These are phyloP conservation scores for Lentithecium fluviatile DNA, from an alignment of 495 filamentous ascomycete species.

Conservation along the genomic window DNA sequence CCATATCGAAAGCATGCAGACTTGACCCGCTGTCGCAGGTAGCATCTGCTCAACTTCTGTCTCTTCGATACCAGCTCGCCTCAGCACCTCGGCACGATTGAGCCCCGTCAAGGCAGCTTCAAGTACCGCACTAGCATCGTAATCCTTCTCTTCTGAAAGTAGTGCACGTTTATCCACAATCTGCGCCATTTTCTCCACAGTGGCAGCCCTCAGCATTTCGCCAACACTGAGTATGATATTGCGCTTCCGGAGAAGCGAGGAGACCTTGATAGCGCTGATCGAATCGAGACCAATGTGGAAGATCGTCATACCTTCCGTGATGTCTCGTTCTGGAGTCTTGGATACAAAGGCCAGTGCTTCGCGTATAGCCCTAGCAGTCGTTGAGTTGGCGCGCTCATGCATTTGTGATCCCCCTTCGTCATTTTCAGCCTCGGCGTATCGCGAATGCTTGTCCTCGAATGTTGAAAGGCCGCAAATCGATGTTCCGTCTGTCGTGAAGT, in stretches of 20 bases:
- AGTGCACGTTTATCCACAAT: conserved; percentile 37
- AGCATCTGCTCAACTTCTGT: conserved; percentile 54
- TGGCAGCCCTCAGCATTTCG: conserved; percentile 64
- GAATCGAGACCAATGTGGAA: conserved; percentile 89
- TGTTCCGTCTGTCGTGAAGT: conserved; percentile 47
- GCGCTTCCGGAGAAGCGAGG: conserved; percentile 60
- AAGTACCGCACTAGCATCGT: conserved; percentile 31
- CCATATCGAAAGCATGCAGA: conserved; percentile 70
- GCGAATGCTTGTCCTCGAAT: conserved; percentile 33
- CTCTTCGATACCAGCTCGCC: conserved; percentile 36
- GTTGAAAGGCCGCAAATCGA: conserved; percentile 55
- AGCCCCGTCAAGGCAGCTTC: conserved; percentile 42
- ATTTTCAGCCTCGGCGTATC: conserved; percentile 17
- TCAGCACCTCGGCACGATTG: conserved; percentile 39
- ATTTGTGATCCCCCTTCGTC: neutral
- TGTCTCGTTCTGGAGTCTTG: conserved; percentile 56
- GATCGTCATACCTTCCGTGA: conserved; percentile 64
- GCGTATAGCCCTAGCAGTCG: conserved; percentile 54
- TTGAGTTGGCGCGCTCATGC: conserved; percentile 42
- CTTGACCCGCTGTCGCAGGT: conserved; percentile 68
- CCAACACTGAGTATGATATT: conserved; percentile 60
- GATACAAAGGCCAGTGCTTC: conserved; percentile 64
- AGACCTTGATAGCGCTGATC: conserved; percentile 77
- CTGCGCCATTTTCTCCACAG: conserved; percentile 57
- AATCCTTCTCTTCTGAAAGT: conserved; percentile 17